Percentiles rank a stretch among this genome's conserved stretches.
phyloP scores from a whole-genome alignment of 345 rosid species.

The Populus euphratica region DNA sequence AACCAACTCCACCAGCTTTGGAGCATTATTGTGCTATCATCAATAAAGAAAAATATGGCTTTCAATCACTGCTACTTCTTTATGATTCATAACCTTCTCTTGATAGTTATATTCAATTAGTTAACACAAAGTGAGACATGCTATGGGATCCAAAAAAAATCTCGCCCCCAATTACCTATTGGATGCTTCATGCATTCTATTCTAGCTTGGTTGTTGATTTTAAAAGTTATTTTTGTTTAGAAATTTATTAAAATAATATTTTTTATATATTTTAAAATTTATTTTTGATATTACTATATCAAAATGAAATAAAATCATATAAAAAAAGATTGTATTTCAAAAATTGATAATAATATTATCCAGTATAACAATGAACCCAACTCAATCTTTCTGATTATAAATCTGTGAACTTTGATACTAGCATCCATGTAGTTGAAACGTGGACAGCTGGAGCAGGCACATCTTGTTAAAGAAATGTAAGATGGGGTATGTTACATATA shows the following conservation, averaged over 20 bases:
- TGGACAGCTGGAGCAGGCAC: background rate
- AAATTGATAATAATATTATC: no score
- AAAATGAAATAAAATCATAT: no score
- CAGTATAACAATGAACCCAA: background rate
- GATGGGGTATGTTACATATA: background rate
- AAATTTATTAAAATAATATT: no score
- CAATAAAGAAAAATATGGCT: background rate
- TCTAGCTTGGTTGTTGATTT: no score
- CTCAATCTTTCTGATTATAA: background rate
- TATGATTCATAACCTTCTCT: background rate
- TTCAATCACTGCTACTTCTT: background rate
- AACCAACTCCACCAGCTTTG: slow-evolving; percentile 46
- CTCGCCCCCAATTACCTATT: no score
- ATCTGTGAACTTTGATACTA: background rate
- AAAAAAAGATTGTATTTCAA: no score
- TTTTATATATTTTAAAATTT: no score
- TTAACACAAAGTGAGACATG: background rate
- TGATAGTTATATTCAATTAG: background rate
- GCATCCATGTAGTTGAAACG: background rate
- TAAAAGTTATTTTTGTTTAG: no score
- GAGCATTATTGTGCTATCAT: slow-evolving; percentile 17
- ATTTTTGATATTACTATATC: no score
- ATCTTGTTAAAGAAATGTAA: no score
- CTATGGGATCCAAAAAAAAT: background rate
- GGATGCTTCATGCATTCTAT: no score